These are phyloP conservation scores for Podaxis rugospora DNA, from an alignment of 768 basidiomycete species.

Conservation along the genomic window DNA sequence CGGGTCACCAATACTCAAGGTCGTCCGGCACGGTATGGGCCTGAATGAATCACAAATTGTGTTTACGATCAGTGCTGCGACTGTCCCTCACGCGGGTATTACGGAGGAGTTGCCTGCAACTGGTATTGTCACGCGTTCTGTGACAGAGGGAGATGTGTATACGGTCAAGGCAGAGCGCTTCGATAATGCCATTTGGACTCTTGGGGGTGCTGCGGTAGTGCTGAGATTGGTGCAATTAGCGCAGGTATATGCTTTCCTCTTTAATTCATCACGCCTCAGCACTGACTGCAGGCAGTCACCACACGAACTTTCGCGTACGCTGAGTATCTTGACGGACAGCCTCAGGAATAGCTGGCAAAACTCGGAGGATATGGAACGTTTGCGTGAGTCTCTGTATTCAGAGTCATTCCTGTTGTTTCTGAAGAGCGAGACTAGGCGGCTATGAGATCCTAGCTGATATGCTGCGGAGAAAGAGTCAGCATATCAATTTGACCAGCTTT, in stretches of 20 bases:
- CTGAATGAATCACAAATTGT: slow-evolving; percentile 20
- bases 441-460: slow-evolving; percentile 83
- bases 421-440: slow-evolving; percentile 49
- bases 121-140: background rate
- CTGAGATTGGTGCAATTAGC: slow-evolving; percentile 76
- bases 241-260: slow-evolving; percentile 38
- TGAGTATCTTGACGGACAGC: slow-evolving; percentile 72
- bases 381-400: slow-evolving; percentile 48
- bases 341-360: slow-evolving; percentile 87
- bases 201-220: slow-evolving; percentile 76
- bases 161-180: slow-evolving; percentile 58
- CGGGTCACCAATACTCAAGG: slow-evolving; percentile 38
- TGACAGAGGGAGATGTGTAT: slow-evolving; percentile 51
- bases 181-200: slow-evolving; percentile 74
- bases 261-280: background rate
- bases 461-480: slow-evolving; percentile 61
- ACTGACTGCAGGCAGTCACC: slow-evolving; percentile 42
- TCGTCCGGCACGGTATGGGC: slow-evolving; percentile 44
- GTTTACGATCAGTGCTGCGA: slow-evolving; percentile 20
- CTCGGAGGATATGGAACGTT: slow-evolving; percentile 89
- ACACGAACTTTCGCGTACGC: slow-evolving; percentile 70
- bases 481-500: slow-evolving; percentile 78
- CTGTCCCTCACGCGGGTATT: slow-evolving; percentile 8
- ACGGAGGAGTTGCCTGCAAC: background rate
- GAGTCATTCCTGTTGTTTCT: background rate